Base-by-base conservation (phyloP, 2,329 filamentous ascomycete species). In the Macroventuria anomochaeta region DNA sequence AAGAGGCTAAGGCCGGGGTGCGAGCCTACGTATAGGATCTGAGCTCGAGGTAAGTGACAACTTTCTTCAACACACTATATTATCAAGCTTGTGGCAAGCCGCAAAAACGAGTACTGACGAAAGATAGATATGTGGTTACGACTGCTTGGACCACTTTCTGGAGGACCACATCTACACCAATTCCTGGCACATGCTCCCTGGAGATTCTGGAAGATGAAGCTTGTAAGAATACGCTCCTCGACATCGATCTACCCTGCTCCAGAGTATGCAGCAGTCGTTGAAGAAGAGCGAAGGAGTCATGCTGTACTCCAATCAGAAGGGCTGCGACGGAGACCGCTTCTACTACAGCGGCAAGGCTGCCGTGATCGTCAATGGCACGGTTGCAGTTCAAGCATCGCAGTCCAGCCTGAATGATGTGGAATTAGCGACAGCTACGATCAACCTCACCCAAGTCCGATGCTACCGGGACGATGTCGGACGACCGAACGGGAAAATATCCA, bases 401-500 rank as follows among this genome's bases (percentile, higher is more conserved):
- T 90, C 89, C 72, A 83, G 79, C 10, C 70, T 89, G 8, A 80
- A 64, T 7, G 61, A 71, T 44, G 77, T 86, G 0, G 78, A 83
- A 48, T 81, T 84, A 3, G 74, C 84, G 29, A 79, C 82, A 2
- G 83, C 81, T 1, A 77, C 81, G 0, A 79, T 85, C 0, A 83
- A 86, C 52, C 68, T 86, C 2, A 89, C 93, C 63, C 86, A 90
- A 60, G 88, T 93, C 3, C 78, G 87, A 25, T 76, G 81, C 1
- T 86, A 80, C 61, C 78, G 88, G 0, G 82, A 75, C 13, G 76
- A 79, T 0, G 79, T 81, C 8, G 83, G 81, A n/a, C 78, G 85
- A 20, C 11, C 11, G 43, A 67, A 82, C 7, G 65, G 85, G 18
- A 87, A 89, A 66, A 81, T 84, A 6, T 79, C 83, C 51, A 72